phyloP scores from a whole-genome alignment of 2,329 filamentous ascomycete genomes.

The Colletotrichum cuscutae region DNA sequence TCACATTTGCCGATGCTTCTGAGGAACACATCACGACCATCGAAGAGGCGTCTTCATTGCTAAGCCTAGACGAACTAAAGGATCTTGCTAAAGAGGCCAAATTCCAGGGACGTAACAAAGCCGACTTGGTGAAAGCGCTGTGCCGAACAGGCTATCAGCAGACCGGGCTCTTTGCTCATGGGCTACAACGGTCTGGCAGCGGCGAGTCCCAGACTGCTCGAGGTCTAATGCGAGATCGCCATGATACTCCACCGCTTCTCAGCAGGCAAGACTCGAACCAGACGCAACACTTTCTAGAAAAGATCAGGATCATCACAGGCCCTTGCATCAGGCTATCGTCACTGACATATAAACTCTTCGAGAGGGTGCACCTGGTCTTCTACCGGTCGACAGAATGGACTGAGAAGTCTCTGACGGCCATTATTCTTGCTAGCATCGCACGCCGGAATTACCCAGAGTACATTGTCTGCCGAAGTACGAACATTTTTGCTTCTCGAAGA shows the following conservation, averaged over 20 bases:
- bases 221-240: conserved; percentile 37
- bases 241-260: conserved; percentile 46
- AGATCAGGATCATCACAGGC: conserved; percentile 81
- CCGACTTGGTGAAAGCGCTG: conserved; percentile 79
- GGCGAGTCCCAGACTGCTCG: conserved; percentile 63
- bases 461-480: conserved; percentile 87
- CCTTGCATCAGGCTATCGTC: conserved; percentile 85
- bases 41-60: conserved; percentile 83
- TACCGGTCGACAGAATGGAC: conserved; percentile 98
- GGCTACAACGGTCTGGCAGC: conserved; percentile 72
- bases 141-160: conserved; percentile 80
- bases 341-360: conserved; percentile 81
- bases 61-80: conserved; percentile 91
- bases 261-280: conserved; percentile 64
- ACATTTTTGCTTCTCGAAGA: conserved; percentile 83
- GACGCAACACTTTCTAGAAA: conserved; percentile 78
- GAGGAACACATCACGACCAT: conserved; percentile 78
- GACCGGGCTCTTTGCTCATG: conserved; percentile 76
- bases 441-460: conserved; percentile 89
- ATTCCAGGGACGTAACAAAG: conserved; percentile 87
- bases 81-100: conserved; percentile 85
- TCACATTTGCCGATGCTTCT: conserved; percentile 85
- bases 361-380: conserved; percentile 94
- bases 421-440: conserved; percentile 92
- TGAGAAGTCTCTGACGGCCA: conserved; percentile 93